Evolutionary conservation across 1,284 basidiomycete species (phyloP).

Genomic region (Pseudozyma flocculosa): DNA sequence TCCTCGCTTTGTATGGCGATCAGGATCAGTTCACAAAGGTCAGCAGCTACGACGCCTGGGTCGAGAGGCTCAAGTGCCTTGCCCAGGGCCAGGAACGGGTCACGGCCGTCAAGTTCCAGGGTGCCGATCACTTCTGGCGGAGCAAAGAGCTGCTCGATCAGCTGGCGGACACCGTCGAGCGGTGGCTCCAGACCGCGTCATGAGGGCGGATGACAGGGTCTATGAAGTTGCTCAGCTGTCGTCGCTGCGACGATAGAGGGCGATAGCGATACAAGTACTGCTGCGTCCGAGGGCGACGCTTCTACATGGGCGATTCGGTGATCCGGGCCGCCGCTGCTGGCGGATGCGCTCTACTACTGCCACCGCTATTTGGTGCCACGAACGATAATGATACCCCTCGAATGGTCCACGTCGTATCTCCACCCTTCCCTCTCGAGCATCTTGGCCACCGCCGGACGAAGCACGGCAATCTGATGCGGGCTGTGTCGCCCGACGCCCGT

Average conservation of each 20-base stretch:
- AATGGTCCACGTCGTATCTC: conserved; percentile 40
- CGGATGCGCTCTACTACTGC: no score
- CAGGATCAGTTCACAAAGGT: conserved; percentile 31
- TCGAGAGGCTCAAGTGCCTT: conserved; percentile 4
- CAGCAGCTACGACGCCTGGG: conserved; percentile 21
- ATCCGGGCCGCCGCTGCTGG: no score
- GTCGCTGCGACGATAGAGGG: no score
- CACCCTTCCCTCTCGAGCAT: conserved; percentile 56
- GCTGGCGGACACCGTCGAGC: conserved; percentile 13
- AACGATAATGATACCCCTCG: conserved; percentile 28
- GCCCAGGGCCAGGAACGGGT: conserved; percentile 1
- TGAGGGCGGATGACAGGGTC: no score
- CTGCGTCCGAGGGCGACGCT: no score
- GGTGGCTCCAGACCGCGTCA: conserved; percentile 15
- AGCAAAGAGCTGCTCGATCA: conserved; percentile 8
- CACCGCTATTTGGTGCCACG: conserved; percentile 32
- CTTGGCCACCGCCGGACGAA: conserved; percentile 55
- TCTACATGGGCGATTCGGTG: no score
- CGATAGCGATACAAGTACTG: no score
- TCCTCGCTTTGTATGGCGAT: conserved; percentile 25
- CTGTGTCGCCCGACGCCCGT: conserved; percentile 58
- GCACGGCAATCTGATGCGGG: conserved; percentile 51
- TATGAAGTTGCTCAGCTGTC: no score
- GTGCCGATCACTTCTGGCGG: conserved; percentile 33
- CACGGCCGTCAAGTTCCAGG: conserved; percentile 18